These are phyloP conservation scores for Pharus latifolius DNA, from an alignment of 176 grass and related monocot species.

Conservation along the genomic window DNA sequence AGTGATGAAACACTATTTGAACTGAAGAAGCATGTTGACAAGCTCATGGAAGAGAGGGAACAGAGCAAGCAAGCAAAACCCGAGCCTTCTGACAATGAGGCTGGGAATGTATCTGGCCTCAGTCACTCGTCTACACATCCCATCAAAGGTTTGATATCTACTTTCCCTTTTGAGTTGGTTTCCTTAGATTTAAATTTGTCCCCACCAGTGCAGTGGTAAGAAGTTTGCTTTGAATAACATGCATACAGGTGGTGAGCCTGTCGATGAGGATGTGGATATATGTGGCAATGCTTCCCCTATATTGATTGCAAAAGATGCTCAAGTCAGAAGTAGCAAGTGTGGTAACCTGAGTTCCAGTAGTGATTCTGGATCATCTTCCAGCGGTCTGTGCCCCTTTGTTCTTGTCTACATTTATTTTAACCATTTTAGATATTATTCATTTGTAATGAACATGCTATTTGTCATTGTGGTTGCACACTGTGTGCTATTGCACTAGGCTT, in stretches of 20 bases:
- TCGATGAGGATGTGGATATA: conserved; percentile 96
- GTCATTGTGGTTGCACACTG: too few relatives aligned
- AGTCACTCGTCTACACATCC: conserved; percentile 64
- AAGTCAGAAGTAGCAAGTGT: conserved; percentile 36
- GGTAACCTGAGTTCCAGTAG: conserved; percentile 75
- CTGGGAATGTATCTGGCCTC: conserved; percentile 62
- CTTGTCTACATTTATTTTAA: background rate
- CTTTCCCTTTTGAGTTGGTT: background rate
- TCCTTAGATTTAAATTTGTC: conserved; percentile 10
- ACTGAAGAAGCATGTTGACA: conserved; percentile 66
- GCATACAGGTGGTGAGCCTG: conserved; percentile 32
- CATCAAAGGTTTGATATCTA: conserved; percentile 53
- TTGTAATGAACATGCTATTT: conserved; percentile 2
- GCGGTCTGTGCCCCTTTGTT: conserved; percentile 51
- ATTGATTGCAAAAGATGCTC: conserved; percentile 61
- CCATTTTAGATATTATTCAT: background rate
- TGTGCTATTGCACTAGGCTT: too few relatives aligned
- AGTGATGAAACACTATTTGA: conserved; percentile 56
- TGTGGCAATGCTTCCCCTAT: conserved; percentile 76
- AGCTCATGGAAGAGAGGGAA: conserved; percentile 42
- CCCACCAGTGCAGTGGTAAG: background rate
- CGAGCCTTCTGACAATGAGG: conserved; percentile 64
- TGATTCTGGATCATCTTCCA: conserved; percentile 73
- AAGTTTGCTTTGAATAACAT: background rate
- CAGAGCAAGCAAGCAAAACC: conserved; percentile 21